These are phyloP conservation scores for Crithidia fasciculata DNA, from an alignment of 208 protist genomes.

Conservation along the genomic window DNA sequence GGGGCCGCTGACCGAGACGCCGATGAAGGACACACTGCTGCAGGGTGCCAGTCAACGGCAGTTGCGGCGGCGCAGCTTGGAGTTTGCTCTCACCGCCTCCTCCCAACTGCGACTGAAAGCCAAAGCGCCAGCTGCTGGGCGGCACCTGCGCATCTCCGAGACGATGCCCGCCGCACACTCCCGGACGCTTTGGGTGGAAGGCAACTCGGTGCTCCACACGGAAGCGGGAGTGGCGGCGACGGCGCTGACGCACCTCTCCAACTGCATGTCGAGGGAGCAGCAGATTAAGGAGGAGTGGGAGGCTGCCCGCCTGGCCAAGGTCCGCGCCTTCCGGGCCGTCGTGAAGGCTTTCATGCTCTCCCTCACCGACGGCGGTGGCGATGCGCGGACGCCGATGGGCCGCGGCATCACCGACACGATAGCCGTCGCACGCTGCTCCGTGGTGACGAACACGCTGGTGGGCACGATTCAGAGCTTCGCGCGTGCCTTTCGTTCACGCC, in stretches of 20 bases:
- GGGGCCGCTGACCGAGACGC: not conserved
- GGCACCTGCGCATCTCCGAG: slow-evolving; percentile 22
- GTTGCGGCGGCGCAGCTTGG: slow-evolving; percentile 3
- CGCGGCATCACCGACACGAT: slow-evolving; percentile 41
- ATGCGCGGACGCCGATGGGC: not conserved
- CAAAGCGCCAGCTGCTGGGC: not conserved
- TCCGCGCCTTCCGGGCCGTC: slow-evolving; percentile 70
- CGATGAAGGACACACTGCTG: slow-evolving; percentile 12
- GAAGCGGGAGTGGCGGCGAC: slow-evolving; percentile 50
- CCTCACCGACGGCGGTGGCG: slow-evolving; percentile 25
- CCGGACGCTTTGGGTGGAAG: slow-evolving; percentile 68
- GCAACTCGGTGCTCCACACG: slow-evolving; percentile 63
- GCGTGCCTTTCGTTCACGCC: slow-evolving; percentile 51
- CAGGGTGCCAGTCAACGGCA: not conserved
- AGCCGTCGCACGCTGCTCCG: slow-evolving; percentile 72
- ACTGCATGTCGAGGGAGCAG: slow-evolving; percentile 65
- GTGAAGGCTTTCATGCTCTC: slow-evolving; percentile 65
- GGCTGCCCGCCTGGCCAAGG: slow-evolving; percentile 49
- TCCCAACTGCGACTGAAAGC: slow-evolving; percentile 15
- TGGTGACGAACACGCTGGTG: slow-evolving; percentile 73
- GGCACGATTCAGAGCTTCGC: slow-evolving; percentile 77
- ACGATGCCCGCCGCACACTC: slow-evolving; percentile 3
- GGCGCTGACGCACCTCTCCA: slow-evolving; percentile 57
- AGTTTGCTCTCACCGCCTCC: slow-evolving; percentile 22
- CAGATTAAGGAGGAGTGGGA: slow-evolving; percentile 69